These are phyloP conservation scores for Penicillium mononematosum DNA, from an alignment of 495 filamentous ascomycete species.

Conservation along the genomic window DNA sequence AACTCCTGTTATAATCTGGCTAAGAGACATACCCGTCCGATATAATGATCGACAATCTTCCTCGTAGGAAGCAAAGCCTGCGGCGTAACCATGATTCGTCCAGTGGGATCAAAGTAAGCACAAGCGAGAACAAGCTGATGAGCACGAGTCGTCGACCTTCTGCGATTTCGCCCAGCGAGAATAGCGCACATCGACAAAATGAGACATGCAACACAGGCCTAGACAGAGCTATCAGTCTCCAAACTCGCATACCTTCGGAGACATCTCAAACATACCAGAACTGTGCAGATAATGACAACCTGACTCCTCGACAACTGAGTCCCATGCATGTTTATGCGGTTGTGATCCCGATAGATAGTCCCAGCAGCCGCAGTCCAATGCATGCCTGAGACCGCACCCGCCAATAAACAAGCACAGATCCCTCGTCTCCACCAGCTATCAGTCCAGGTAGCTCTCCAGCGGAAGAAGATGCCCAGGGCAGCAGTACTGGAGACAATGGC, in stretches of 20 bases:
- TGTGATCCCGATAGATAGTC: constrained; percentile 58
- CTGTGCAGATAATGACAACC: constrained; percentile 62
- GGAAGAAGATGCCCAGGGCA: constrained; percentile 74
- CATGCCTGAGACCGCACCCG: constrained; percentile 78
- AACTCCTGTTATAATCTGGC: not conserved
- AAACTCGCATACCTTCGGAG: not conserved
- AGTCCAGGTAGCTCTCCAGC: constrained; percentile 72
- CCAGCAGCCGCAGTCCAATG: constrained; percentile 81
- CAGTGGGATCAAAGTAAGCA: constrained; percentile 72
- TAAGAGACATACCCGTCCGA: constrained; percentile 55
- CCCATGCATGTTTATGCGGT: constrained; percentile 25
- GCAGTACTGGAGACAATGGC: constrained; percentile 65
- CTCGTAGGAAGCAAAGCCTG: constrained; percentile 77
- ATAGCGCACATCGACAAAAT: constrained; percentile 57
- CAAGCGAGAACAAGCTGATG: constrained; percentile 77
- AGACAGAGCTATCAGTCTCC: constrained; percentile 19
- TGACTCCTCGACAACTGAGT: constrained; percentile 51
- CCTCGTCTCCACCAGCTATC: constrained; percentile 72
- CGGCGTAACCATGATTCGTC: constrained; percentile 73
- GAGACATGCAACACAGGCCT: constrained; percentile 60
- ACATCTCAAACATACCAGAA: constrained; percentile 51
- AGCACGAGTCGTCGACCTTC: constrained; percentile 60
- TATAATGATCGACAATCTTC: constrained; percentile 76
- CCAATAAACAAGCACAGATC: constrained; percentile 64
- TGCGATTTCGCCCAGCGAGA: constrained; percentile 53